A percentile compares a stretch with the other conserved stretches of the same genome.
phyloP scores from a whole-genome alignment of 768 basidiomycete species.

The Mycena albidolilacea region DNA sequence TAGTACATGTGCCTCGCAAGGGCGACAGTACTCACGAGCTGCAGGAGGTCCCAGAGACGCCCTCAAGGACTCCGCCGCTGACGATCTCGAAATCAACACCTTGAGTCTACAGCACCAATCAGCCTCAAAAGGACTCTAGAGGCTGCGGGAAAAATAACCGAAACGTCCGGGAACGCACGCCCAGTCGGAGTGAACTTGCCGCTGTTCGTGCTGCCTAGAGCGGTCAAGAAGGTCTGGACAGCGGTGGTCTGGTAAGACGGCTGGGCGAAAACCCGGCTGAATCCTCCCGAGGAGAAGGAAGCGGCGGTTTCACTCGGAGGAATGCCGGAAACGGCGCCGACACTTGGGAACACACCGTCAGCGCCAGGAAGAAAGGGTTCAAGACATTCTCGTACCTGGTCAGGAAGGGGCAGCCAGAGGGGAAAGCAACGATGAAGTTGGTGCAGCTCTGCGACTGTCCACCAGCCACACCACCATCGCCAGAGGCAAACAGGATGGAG shows the following conservation, averaged over 20 bases:
- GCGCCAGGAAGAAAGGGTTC: not conserved
- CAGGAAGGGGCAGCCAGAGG: conserved; percentile 60
- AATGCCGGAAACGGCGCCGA: conserved; percentile 60
- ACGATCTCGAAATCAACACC: conserved; percentile 34
- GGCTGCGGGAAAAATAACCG: too few relatives aligned
- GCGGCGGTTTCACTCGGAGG: conserved; percentile 56
- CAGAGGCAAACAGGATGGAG: conserved; percentile 64
- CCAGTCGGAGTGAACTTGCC: conserved; percentile 56
- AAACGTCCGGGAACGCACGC: conserved; percentile 46
- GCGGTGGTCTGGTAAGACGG: conserved; percentile 48
- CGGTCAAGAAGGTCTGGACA: conserved; percentile 44
- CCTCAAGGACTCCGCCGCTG: conserved; percentile 32
- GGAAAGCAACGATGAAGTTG: conserved; percentile 58
- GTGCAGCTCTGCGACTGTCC: conserved; percentile 39
- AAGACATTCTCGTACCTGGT: conserved; percentile 30
- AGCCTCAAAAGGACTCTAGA: too few relatives aligned
- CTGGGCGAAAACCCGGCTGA: conserved; percentile 57
- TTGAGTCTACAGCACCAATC: too few relatives aligned
- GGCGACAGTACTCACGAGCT: conserved; percentile 22
- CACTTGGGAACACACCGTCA: not conserved
- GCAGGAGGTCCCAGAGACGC: conserved; percentile 37
- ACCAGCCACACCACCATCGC: conserved; percentile 53
- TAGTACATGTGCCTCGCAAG: not conserved
- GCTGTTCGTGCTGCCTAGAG: conserved; percentile 49
- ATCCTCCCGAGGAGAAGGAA: conserved; percentile 67